Percentiles rank a stretch among this genome's conserved stretches.
phyloP scores from a whole-genome alignment of 2,329 filamentous ascomycete genomes.

The Dothistroma pini region DNA sequence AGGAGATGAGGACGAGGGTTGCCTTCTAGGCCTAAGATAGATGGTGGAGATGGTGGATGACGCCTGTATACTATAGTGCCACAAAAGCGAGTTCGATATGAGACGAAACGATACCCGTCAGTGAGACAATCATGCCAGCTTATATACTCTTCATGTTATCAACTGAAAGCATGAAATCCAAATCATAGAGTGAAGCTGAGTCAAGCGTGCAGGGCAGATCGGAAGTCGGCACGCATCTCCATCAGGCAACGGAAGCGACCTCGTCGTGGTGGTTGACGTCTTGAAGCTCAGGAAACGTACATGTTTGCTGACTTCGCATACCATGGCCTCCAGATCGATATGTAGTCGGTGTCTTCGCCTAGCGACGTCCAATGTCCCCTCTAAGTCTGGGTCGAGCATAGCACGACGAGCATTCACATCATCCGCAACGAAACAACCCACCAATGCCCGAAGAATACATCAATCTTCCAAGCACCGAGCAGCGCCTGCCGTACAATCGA shows the following conservation, averaged over 20 bases:
- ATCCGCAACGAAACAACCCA: conserved; percentile 19
- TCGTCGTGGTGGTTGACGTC: neutral
- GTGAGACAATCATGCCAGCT: too few species aligned
- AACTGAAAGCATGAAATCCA: neutral
- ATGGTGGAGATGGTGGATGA: too few species aligned
- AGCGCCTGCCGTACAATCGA: conserved; percentile 17
- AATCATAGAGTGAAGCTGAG: too few species aligned
- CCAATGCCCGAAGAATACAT: conserved; percentile 22
- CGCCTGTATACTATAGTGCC: too few species aligned
- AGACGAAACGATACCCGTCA: too few species aligned
- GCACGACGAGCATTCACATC: conserved; percentile 23
- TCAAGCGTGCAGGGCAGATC: conserved; percentile 3
- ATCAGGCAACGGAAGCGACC: neutral
- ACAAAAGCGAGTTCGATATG: too few species aligned
- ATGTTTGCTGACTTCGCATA: neutral
- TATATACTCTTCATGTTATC: too few species aligned
- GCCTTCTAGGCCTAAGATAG: conserved; percentile 30
- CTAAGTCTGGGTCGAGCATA: conserved; percentile 10
- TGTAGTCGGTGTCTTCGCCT: conserved; percentile 27
- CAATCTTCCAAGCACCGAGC: conserved; percentile 22
- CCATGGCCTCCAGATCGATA: conserved; percentile 27
- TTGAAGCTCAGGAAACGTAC: neutral
- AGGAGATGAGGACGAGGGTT: conserved; percentile 38
- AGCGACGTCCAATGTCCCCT: conserved; percentile 9
- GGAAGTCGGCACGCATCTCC: conserved; percentile 1